phyloP scores from a whole-genome alignment of 2,329 filamentous ascomycete species.

The Penicillium sp. region DNA sequence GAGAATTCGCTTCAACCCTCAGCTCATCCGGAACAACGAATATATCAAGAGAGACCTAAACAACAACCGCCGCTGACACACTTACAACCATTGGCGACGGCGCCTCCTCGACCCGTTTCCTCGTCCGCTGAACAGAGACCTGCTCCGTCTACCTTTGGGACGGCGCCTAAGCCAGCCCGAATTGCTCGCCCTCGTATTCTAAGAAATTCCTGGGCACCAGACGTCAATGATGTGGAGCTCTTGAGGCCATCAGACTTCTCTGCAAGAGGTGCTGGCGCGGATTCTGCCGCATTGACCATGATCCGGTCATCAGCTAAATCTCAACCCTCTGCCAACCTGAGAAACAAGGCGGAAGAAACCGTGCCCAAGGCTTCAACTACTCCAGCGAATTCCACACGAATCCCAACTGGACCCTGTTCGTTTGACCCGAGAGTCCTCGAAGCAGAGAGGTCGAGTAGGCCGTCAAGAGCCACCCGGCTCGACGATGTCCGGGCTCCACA shows the following conservation, averaged over 20 bases:
- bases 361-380: neutral
- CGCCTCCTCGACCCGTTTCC: neutral
- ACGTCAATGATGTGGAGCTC: conserved; percentile 37
- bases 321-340: neutral
- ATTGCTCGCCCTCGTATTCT: neutral
- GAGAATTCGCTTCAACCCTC: neutral
- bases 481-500: neutral
- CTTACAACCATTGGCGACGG: too few relatives aligned
- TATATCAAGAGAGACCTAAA: neutral
- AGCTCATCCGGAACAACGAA: too few relatives aligned
- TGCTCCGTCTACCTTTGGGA: neutral
- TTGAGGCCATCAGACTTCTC: conserved; percentile 35
- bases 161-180: neutral
- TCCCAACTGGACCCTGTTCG: too few relatives aligned
- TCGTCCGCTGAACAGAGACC: neutral
- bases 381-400: neutral
- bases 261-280: conserved; percentile 4
- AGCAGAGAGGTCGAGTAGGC: neutral
- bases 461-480: neutral
- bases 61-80: neutral
- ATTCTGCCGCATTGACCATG: neutral
- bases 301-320: neutral
- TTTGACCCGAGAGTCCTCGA: neutral
- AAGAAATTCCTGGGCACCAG: conserved; percentile 33
- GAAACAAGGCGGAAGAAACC: neutral